These are phyloP conservation scores for Podaxis carcinomalis DNA, from an alignment of 768 basidiomycete species.

Conservation along the genomic window DNA sequence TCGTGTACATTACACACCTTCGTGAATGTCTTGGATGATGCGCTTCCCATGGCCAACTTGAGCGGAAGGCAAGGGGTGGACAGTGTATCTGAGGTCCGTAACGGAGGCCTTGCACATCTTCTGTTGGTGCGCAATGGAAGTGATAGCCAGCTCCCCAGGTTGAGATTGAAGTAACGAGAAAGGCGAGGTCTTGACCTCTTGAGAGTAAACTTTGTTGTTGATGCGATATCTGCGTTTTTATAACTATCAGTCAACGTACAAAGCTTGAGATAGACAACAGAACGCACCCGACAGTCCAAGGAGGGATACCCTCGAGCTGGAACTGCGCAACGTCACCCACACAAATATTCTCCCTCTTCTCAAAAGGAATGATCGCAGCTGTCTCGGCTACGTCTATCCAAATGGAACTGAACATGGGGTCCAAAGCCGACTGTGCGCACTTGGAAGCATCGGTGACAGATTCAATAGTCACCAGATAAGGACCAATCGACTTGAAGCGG, in stretches of 20 bases:
- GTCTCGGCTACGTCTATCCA: constrained; percentile 97
- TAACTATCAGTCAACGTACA: background rate
- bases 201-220: constrained; percentile 68
- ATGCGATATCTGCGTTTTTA: constrained; percentile 61
- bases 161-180: constrained; percentile 84
- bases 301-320: constrained; percentile 89
- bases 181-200: constrained; percentile 74
- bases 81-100: constrained; percentile 63
- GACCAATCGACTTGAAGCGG: constrained; percentile 72
- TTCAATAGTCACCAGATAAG: constrained; percentile 76
- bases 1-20: constrained; percentile 47
- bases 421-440: constrained; percentile 71
- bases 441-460: constrained; percentile 75
- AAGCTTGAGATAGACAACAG: constrained; percentile 8
- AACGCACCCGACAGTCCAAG: constrained; percentile 83
- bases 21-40: constrained; percentile 82
- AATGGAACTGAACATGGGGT: constrained; percentile 55
- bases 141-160: constrained; percentile 80
- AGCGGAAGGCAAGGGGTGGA: constrained; percentile 85
- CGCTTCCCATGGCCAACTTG: constrained; percentile 84
- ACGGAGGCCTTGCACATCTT: constrained; percentile 86
- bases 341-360: constrained; percentile 76
- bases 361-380: constrained; percentile 85
- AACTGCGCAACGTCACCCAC: constrained; percentile 89
- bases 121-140: constrained; percentile 88